phyloP scores from a whole-genome alignment of 2,329 filamentous ascomycete genomes.

The Elsinoe batatas region DNA sequence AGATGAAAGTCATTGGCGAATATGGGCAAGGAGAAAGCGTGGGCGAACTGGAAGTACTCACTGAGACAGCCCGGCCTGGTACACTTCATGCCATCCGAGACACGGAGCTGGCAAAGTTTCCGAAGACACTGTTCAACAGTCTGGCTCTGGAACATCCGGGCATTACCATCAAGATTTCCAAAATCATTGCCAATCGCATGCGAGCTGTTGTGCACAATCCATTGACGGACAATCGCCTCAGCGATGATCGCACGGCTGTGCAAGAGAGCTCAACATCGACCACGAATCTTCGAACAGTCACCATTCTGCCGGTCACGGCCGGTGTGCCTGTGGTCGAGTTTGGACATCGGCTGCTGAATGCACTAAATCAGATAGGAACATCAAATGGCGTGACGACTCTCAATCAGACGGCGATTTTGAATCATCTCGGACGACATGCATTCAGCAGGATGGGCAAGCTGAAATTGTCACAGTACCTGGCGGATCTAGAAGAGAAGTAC shows the following conservation, averaged over 20 bases:
- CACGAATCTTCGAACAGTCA: slow-evolving; percentile 84
- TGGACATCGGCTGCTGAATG: slow-evolving; percentile 76
- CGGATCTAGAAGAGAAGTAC: slow-evolving; percentile 94
- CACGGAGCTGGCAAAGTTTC: slow-evolving; percentile 92
- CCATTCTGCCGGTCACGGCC: slow-evolving; percentile 78
- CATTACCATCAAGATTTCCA: slow-evolving; percentile 98
- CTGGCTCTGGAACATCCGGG: slow-evolving; percentile 93
- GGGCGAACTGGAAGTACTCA: slow-evolving; percentile 92
- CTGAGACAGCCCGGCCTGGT: slow-evolving; percentile 80
- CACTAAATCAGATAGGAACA: slow-evolving; percentile 78
- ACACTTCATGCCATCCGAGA: slow-evolving; percentile 94
- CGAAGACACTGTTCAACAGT: slow-evolving; percentile 92
- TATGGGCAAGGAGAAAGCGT: slow-evolving; percentile 97
- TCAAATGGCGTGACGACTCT: slow-evolving; percentile 83
- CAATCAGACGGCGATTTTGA: slow-evolving; percentile 87
- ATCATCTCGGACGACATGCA: slow-evolving; percentile 88
- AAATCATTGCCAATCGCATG: slow-evolving; percentile 96
- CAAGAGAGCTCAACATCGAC: slow-evolving; percentile 67
- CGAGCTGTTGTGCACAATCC: slow-evolving; percentile 76
- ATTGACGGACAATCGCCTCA: slow-evolving; percentile 34
- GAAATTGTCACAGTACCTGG: slow-evolving; percentile 89
- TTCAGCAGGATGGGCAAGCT: slow-evolving; percentile 97
- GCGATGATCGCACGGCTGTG: slow-evolving; percentile 41
- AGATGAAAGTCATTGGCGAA: slow-evolving; percentile 78
- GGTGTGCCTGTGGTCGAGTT: slow-evolving; percentile 95